phyloP scores from a whole-genome alignment of 768 basidiomycete species.

The Hypholoma fasciculare region DNA sequence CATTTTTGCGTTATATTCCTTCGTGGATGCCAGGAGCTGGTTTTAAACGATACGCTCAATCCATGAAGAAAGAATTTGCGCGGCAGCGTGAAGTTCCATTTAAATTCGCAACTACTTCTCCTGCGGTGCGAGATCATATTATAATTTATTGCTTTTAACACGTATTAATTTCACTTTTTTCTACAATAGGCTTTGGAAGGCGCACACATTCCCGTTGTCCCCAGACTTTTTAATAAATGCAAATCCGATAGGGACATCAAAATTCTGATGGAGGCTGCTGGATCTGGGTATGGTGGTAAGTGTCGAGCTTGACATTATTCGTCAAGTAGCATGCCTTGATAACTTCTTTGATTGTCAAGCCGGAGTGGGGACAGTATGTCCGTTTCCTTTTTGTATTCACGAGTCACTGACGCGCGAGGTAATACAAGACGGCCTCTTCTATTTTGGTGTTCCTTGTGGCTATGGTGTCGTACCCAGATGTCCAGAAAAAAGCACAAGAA shows the following conservation, averaged over 20 bases:
- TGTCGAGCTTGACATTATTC: no score
- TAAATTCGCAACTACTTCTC: no score
- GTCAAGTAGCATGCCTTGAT: background rate
- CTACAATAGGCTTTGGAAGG: background rate
- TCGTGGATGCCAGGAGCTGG: slow-evolving; percentile 19
- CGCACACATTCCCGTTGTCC: background rate
- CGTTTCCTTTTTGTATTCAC: no score
- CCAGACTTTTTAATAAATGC: background rate
- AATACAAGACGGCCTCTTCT: slow-evolving; percentile 10
- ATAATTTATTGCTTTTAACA: background rate
- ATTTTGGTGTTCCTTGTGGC: slow-evolving; percentile 26
- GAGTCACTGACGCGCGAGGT: no score
- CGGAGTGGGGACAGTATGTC: slow-evolving; percentile 4
- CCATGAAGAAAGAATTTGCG: slow-evolving; percentile 6
- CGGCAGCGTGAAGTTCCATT: background rate
- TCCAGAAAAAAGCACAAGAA: slow-evolving; percentile 31
- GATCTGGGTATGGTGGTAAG: background rate
- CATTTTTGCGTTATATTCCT: slow-evolving; percentile 16
- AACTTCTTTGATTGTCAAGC: background rate
- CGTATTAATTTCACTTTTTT: background rate
- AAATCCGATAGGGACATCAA: background rate
- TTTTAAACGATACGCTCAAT: slow-evolving; percentile 2
- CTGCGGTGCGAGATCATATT: background rate
- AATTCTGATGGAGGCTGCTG: background rate
- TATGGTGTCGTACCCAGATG: slow-evolving; percentile 28